Evolutionary conservation across 169 alveolate species (phyloP).

Genomic region (Besnoitia besnoiti): DNA sequence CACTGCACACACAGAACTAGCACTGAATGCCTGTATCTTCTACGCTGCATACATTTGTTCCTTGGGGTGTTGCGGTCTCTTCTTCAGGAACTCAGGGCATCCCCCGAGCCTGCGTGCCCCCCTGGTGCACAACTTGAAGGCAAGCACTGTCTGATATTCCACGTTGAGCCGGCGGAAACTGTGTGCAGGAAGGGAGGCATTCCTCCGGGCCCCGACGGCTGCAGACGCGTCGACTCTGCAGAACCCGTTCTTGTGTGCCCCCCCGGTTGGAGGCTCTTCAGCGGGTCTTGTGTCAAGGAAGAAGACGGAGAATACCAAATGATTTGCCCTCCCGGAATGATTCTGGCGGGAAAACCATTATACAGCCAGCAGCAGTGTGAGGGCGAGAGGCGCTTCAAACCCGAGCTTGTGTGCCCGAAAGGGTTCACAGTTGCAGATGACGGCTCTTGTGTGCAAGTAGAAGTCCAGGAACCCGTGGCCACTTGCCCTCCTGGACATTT

Average conservation of each 20-base stretch:
- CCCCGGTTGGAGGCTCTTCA: neutral
- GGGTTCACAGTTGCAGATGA: neutral
- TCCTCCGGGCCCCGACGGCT: slow-evolving; percentile 39
- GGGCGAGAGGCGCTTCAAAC: slow-evolving; percentile 21
- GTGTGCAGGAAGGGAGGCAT: slow-evolving; percentile 11
- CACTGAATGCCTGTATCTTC: too few species aligned
- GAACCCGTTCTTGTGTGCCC: slow-evolving; percentile 30
- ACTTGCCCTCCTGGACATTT: slow-evolving; percentile 33
- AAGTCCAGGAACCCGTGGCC: slow-evolving; percentile 14
- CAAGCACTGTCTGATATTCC: neutral
- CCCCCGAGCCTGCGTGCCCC: slow-evolving; percentile 10
- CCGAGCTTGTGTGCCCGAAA: slow-evolving; percentile 28
- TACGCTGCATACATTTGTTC: neutral
- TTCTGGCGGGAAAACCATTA: neutral
- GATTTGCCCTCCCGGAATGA: slow-evolving; percentile 41
- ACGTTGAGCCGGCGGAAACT: neutral
- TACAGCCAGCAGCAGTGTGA: neutral
- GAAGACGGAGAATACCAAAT: slow-evolving; percentile 16
- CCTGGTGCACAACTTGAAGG: slow-evolving; percentile 37
- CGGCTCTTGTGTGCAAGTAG: slow-evolving; percentile 27
- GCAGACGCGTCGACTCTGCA: neutral
- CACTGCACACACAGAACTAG: too few species aligned
- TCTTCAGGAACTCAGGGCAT: neutral
- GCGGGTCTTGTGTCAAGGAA: slow-evolving; percentile 25
- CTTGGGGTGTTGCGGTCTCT: neutral